Evolutionary conservation across 495 filamentous ascomycete species (phyloP).

Genomic region (Neurospora sp.): DNA sequence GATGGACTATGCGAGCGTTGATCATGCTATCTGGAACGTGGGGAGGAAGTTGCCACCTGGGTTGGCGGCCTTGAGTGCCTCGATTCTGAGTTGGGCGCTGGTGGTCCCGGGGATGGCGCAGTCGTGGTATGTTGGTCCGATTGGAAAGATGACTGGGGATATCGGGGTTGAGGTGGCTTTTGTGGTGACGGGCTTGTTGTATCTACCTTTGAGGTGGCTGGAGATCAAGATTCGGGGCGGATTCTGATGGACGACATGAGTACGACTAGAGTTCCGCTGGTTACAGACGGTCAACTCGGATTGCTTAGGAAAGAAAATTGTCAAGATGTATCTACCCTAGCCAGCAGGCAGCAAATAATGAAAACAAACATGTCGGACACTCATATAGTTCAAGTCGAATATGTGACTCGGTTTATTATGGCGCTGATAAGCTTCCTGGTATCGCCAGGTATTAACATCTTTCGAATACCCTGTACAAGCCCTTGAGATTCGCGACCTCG

Average conservation of each 20-base stretch:
- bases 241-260: constrained; percentile 5
- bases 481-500: constrained; percentile 90
- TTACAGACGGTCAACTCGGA: not conserved
- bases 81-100: constrained; percentile 26
- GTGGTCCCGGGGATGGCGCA: constrained; percentile 42
- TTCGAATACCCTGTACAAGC: constrained; percentile 95
- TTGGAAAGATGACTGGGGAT: constrained; percentile 41
- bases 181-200: constrained; percentile 34
- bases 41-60: constrained; percentile 35
- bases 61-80: constrained; percentile 29
- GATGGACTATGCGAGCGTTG: constrained; percentile 28
- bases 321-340: not conserved
- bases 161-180: constrained; percentile 46
- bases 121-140: constrained; percentile 42
- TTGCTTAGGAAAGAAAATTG: not conserved
- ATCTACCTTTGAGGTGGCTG: constrained; percentile 30
- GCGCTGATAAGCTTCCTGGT: not conserved
- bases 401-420: not conserved
- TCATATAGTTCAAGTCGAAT: not conserved
- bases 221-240: constrained; percentile 24
- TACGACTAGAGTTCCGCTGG: not conserved
- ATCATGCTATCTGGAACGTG: constrained; percentile 37
- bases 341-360: not conserved
- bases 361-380: not conserved
- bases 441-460: constrained; percentile 51